Evolutionary conservation across 2,329 filamentous ascomycete genomes (phyloP), one percentile per base, ranked within the genome.

Genomic region (Apiospora sp.): DNA sequence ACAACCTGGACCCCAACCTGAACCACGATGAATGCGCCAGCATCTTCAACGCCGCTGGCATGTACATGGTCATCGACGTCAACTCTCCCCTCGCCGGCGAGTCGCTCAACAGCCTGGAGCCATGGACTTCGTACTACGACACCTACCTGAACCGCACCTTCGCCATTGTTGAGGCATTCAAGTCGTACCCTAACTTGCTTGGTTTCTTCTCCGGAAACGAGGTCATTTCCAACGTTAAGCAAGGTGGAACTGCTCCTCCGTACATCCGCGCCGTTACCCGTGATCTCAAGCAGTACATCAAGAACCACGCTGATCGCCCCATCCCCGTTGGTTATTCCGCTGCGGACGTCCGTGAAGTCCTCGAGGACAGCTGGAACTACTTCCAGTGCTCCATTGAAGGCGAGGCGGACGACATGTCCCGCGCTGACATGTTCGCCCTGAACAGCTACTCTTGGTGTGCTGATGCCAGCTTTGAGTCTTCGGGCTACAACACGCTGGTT

Each of bases 321-420:
- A 93, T 95, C 76, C 93, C 93, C 30, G 92, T 95, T 72, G 93
- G 93, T 64, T 95, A 95, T 87, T 94, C 92, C 8, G 93, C 93
- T 73, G 93, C 93, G 68, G 93, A 95, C 80, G 93, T 96, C 61
- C 91, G 93, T 73, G 84, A 88, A 1, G 90, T 94, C 61, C 88
- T 95, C 34, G 86, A 91, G 80, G 93, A 95, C 78, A 92, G 89
- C 71, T 95, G 88, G 89, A 90, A 92, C 80, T 95, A 93, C 84
- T 87, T 95, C 84, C 88, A 92, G 80, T 95, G 93, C 83, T 84
- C 87, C 64, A 85, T 87, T 49, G 82, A 87, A 19, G 87, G 84
- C 69, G 86, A 90, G 64, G 78, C 82, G n/a, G 81, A 86, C 71
- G 87, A 92, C 80, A 86, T 88, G 80, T 93, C 91, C 76, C 88